Base-by-base conservation (phyloP, 2,329 filamentous ascomycete genomes). In the Fusarium floridanum region DNA sequence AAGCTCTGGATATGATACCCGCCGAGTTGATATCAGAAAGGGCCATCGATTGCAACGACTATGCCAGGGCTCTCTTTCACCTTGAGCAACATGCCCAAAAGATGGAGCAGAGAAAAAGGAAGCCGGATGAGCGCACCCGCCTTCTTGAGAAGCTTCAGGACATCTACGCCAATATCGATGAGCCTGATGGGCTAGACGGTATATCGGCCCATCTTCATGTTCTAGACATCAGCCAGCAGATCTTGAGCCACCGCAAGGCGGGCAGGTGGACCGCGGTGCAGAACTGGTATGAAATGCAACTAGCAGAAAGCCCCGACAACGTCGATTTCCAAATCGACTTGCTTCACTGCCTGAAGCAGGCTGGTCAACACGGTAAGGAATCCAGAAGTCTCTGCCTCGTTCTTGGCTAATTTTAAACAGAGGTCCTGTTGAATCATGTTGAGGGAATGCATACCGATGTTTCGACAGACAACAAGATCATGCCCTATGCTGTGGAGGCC, bases 81-180 rank as follows among this genome's bases (percentile, higher is more conserved):
- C 94, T 97, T 86, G 97, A 99, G 82, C 95, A 97, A 77, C 94
- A 98, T 80, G 95, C 95, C 66, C 86, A 86, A 64, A 85, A 87
- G 69, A 81, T 86, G 64, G 84, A 87, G 34, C 83, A 84, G 29
- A 79, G 82, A n/a, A 84, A 85, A 37, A 80, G 85, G 29, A 86
- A 86, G 1, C 82, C 85, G 1, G 86, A 87, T 3, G 88, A 91
- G 24, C 85, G 89, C n/a, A 87, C 93, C 63, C 87, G 90, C 27
- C 87, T 97, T 5, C 89, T 97, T 69, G 91, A 95, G 75, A 91
- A 92, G 70, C 86, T 99, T 27, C 96, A 98, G 80, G 92, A 96
- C 63, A 98, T 99, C 20, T 99, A 99, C 82, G 94, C 95, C 1
- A 94, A 98, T 77, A 98, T 99, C 70, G 97, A 99, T 79, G 97